phyloP scores from a whole-genome alignment of 495 filamentous ascomycete genomes.

The Penicillium cinerascens region DNA sequence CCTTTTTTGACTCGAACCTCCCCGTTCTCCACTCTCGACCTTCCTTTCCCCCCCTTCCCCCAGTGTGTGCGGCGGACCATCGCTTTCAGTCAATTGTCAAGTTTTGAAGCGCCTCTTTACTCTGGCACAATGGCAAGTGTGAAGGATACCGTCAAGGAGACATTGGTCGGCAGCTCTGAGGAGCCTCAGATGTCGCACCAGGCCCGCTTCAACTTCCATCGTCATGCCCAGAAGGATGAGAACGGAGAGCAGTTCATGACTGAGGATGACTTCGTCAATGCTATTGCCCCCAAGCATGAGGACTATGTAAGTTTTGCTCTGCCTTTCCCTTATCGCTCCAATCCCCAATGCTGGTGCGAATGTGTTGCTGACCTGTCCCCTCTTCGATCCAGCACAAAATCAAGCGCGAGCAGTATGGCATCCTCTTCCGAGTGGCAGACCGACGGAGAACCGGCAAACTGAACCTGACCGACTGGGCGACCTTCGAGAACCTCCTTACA shows the following conservation, averaged over 20 bases:
- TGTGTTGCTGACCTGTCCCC: constrained; percentile 15
- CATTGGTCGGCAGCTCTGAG: constrained; percentile 63
- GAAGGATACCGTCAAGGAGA: constrained; percentile 73
- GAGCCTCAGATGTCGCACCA: constrained; percentile 63
- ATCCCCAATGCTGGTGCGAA: not conserved
- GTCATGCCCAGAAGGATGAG: constrained; percentile 71
- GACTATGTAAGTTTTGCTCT: constrained; percentile 70
- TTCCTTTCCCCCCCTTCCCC: constrained; percentile 13
- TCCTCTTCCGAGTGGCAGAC: constrained; percentile 90
- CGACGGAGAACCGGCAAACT: constrained; percentile 66
- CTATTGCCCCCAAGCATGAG: constrained; percentile 80
- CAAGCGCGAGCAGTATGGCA: constrained; percentile 86
- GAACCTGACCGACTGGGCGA: constrained; percentile 78
- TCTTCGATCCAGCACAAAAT: constrained; percentile 77
- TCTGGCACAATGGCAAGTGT: constrained; percentile 49
- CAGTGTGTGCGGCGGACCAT: constrained; percentile 16
- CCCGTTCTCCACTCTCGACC: constrained; percentile 21
- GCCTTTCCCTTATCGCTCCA: not conserved
- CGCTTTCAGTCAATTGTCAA: constrained; percentile 4
- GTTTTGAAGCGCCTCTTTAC: not conserved
- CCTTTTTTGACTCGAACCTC: constrained; percentile 25
- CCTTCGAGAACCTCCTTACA: constrained; percentile 86
- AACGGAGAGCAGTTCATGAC: constrained; percentile 77
- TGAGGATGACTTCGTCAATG: constrained; percentile 80
- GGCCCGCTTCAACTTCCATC: constrained; percentile 68